Percentiles rank a stretch among this genome's conserved stretches.
phyloP scores from a whole-genome alignment of 1,284 basidiomycete species.

The Vanrija sp. region DNA sequence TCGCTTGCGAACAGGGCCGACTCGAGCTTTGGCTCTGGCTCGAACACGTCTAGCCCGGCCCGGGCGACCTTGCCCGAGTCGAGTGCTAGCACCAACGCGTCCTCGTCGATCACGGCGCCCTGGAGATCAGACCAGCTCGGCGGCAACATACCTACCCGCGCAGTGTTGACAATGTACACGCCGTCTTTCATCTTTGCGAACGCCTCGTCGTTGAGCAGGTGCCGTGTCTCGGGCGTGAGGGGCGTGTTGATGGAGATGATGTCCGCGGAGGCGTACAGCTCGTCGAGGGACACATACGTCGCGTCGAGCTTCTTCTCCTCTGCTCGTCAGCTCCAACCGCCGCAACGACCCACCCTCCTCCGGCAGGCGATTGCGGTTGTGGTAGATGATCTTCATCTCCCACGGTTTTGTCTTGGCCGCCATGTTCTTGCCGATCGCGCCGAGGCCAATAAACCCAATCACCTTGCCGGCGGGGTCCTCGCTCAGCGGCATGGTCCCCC shows the following conservation, averaged over 20 bases:
- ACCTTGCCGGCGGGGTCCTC: slow-evolving; percentile 19
- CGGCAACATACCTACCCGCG: slow-evolving; percentile 10
- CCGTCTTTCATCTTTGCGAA: slow-evolving; percentile 43
- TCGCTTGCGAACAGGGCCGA: slow-evolving; percentile 11
- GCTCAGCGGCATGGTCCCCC: slow-evolving; percentile 15
- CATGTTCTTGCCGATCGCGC: slow-evolving; percentile 27
- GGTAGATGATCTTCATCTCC: slow-evolving; percentile 30
- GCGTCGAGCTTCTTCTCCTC: slow-evolving; percentile 23
- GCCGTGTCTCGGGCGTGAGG: slow-evolving; percentile 28
- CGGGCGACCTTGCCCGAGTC: slow-evolving; percentile 33
- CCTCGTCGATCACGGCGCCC: slow-evolving; percentile 40
- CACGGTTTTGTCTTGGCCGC: slow-evolving; percentile 21
- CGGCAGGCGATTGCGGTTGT: slow-evolving; percentile 23
- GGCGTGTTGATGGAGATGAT: slow-evolving; percentile 39
- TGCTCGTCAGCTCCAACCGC: not conserved
- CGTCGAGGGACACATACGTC: slow-evolving; percentile 34
- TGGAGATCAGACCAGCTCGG: not conserved
- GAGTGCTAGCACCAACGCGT: slow-evolving; percentile 39
- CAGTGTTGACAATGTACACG: slow-evolving; percentile 45
- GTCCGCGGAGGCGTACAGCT: slow-evolving; percentile 34
- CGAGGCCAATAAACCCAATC: slow-evolving; percentile 25
- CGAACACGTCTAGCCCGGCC: slow-evolving; percentile 40
- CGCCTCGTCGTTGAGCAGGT: slow-evolving; percentile 29
- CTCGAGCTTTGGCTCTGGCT: slow-evolving; percentile 26
- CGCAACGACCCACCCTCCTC: slow-evolving; percentile 9